Evolutionary conservation across 805 yeast species (phyloP).

Genomic region (Kluyveromyces aestuarii): DNA sequence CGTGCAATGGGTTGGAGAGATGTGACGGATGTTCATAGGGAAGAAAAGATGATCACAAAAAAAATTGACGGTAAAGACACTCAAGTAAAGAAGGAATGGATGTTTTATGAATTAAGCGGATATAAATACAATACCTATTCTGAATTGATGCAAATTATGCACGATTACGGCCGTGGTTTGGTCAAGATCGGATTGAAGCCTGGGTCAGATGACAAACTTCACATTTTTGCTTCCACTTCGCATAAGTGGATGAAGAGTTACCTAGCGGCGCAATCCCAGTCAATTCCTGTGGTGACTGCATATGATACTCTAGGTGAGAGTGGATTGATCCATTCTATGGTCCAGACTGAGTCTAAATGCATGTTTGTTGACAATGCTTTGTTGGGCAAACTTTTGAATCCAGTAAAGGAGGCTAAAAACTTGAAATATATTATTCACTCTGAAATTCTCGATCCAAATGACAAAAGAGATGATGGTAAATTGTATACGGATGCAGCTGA

Average conservation of each 20-base stretch:
- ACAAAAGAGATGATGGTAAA: slow-evolving; percentile 55
- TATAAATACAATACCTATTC: slow-evolving; percentile 59
- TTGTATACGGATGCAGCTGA: slow-evolving; percentile 46
- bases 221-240: slow-evolving; percentile 82
- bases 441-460: slow-evolving; percentile 51
- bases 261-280: slow-evolving; percentile 67
- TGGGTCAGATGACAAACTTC: slow-evolving; percentile 50
- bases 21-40: slow-evolving; percentile 62
- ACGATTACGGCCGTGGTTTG: slow-evolving; percentile 65
- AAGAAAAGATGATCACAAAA: slow-evolving; percentile 65
- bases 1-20: slow-evolving; percentile 74
- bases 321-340: slow-evolving; percentile 78
- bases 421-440: slow-evolving; percentile 66
- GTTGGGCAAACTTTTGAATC: slow-evolving; percentile 56
- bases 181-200: slow-evolving; percentile 64
- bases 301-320: slow-evolving; percentile 90
- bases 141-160: slow-evolving; percentile 43
- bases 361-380: slow-evolving; percentile 79
- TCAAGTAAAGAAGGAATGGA: slow-evolving; percentile 79
- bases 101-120: slow-evolving; percentile 66
- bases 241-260: slow-evolving; percentile 86
- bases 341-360: slow-evolving; percentile 70
- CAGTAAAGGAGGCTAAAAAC: slow-evolving; percentile 52
- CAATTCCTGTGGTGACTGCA: slow-evolving; percentile 86
- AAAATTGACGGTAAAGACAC: slow-evolving; percentile 65